Conservation (phyloP, 768 basidiomycete genomes). For the Mycena leptocephala region DNA sequence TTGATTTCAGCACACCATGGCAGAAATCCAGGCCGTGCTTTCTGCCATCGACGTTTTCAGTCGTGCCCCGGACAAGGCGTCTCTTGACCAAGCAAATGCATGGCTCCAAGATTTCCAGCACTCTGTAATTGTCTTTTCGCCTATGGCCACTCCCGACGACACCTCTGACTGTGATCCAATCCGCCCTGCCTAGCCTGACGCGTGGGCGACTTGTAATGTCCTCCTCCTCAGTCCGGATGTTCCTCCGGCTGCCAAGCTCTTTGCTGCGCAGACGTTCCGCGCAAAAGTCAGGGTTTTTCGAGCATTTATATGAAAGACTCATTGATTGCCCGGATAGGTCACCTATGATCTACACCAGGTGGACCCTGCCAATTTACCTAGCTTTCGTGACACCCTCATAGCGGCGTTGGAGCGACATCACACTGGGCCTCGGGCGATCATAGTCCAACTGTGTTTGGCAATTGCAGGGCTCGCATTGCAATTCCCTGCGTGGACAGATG, state of each 20-base stretch:
- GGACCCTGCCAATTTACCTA: conserved; percentile 75
- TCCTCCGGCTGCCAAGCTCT: conserved; percentile 87
- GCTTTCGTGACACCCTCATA: conserved; percentile 92
- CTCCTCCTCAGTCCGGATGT: conserved; percentile 88
- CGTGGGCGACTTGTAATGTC: conserved; percentile 96
- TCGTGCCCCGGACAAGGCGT: conserved; percentile 85
- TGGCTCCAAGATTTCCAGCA: conserved; percentile 99
- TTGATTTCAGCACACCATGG: conserved; percentile 62
- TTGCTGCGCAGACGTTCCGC: conserved; percentile 97
- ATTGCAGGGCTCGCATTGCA: conserved; percentile 94
- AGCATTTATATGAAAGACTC: conserved; percentile 40
- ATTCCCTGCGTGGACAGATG: conserved; percentile 87
- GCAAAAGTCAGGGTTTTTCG: conserved; percentile 78
- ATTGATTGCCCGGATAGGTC: conserved; percentile 73
- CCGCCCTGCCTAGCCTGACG: conserved; percentile 88
- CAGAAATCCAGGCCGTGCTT: conserved; percentile 80
- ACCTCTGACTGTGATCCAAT: conserved; percentile 78
- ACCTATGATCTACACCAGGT: conserved; percentile 96
- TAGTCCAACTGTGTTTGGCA: conserved; percentile 92
- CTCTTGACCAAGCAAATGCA: conserved; percentile 90
- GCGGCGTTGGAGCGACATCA: conserved; percentile 82
- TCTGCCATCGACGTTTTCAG: conserved; percentile 87
- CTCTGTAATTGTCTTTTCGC: conserved; percentile 93
- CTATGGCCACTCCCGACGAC: conserved; percentile 75
- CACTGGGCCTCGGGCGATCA: conserved; percentile 85